phyloP scores from a whole-genome alignment of 306 rosid genomes.

The Inga laurina region DNA sequence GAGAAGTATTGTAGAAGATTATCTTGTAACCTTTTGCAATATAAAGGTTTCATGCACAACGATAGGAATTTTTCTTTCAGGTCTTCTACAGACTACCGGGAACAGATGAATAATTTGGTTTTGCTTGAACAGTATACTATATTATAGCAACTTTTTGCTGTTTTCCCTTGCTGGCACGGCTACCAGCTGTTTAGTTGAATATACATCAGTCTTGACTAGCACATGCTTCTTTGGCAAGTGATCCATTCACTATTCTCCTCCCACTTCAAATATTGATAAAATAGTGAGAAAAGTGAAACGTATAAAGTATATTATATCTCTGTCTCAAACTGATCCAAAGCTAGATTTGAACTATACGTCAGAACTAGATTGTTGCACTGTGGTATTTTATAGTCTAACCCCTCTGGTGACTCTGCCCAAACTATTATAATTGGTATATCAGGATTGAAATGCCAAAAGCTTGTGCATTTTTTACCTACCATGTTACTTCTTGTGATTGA shows the following conservation, averaged over 20 bases:
- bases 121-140: not conserved
- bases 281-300: not conserved
- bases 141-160: not conserved
- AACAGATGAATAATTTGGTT: not conserved
- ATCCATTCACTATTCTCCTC: not conserved
- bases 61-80: not conserved
- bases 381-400: not conserved
- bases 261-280: not conserved
- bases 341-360: not conserved
- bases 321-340: not conserved
- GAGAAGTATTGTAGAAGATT: not conserved
- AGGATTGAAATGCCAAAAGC: not conserved
- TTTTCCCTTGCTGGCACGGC: not conserved
- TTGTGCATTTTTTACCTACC: not conserved
- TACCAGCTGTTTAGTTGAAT: not conserved
- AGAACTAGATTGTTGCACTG: not conserved
- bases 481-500: constrained; percentile 25
- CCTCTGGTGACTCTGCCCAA: not conserved
- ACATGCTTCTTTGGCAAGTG: not conserved
- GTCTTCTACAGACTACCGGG: not conserved
- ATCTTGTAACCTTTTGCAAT: not conserved
- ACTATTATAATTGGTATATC: not conserved
- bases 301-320: not conserved
- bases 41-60: not conserved
- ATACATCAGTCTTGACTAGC: not conserved